Conservation (phyloP, 768 basidiomycete species). For the Dioszegia aurantiaca region DNA sequence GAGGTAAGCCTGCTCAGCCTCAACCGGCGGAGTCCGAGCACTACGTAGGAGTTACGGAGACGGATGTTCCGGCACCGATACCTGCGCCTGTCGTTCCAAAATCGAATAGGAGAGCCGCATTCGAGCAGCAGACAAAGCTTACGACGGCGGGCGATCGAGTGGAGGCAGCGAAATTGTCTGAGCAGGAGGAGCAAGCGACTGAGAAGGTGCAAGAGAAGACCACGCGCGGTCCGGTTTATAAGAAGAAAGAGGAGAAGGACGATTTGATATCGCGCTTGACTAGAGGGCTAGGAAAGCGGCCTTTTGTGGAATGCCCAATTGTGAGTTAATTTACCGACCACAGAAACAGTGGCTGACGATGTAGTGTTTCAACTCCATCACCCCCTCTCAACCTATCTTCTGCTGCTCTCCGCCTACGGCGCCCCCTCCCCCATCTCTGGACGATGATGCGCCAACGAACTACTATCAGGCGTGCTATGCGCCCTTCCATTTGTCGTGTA, state of each 20-base stretch:
- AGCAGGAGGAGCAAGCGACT: background rate
- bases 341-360: background rate
- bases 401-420: slow-evolving; percentile 61
- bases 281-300: slow-evolving; percentile 33
- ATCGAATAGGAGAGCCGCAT: slow-evolving; percentile 33
- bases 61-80: background rate
- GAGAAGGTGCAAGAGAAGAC: background rate
- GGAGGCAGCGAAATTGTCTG: background rate
- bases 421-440: background rate
- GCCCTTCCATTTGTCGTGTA: slow-evolving; percentile 85
- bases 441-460: slow-evolving; percentile 20
- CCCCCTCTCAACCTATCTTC: slow-evolving; percentile 78
- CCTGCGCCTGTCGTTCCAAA: background rate
- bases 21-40: background rate
- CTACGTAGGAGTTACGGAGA: background rate
- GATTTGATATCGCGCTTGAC: slow-evolving; percentile 43
- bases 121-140: slow-evolving; percentile 33
- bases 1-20: no score
- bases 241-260: slow-evolving; percentile 41
- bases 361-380: slow-evolving; percentile 71
- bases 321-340: slow-evolving; percentile 23
- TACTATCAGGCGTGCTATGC: slow-evolving; percentile 64
- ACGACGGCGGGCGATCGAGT: slow-evolving; percentile 11
- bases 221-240: slow-evolving; percentile 3
- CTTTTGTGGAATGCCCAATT: slow-evolving; percentile 49